Evolutionary conservation across 306 rosid species (phyloP), one percentile per base, ranked within the genome.

Genomic region (Gillenia trifoliata): DNA sequence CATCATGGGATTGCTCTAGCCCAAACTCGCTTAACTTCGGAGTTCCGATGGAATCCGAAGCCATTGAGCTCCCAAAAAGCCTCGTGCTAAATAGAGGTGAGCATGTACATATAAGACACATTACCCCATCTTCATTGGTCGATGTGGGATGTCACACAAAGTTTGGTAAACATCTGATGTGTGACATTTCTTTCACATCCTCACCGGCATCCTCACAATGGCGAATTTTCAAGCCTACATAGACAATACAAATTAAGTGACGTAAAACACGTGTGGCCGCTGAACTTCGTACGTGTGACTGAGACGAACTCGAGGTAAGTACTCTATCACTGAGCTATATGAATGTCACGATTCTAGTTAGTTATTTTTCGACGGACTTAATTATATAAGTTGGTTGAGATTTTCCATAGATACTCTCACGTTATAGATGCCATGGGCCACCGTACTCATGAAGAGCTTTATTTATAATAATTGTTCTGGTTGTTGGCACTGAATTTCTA

Each of bases 401-500:
- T 80, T 75, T 43, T 56, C 64, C 30, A 20, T 68, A 54, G 79
- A 43, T 8, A 28, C 62, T 15, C 25, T 23, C 23, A 70, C 23
- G 13, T 33, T 13, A 45, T 19, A 38, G 72, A 29, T 26, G 65
- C 13, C 41, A 71, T 38, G 76, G 60, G 34, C 71, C 71, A 70
- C 56, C 81, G 22, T 49, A 38, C 28, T n/a, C n/a, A 45, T 16
- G 17, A 13, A 17, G 71, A 50, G 52, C 54, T 54, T 64, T n/a
- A 33, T 55, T 38, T 29, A 68, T 33, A 52, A 70, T 31, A 52
- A 70, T 31, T 64, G 62, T 29, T 26, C 20, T 25, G 71, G 77
- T 75, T 63, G 83, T 80, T 70, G 73, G 77, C 11, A 52, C 59
- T 29, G 40, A 22, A 71, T 4, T 13, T 64, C 49, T 22, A 54